Conservation (phyloP, 768 basidiomycete genomes). For the Suillus subluteus region DNA sequence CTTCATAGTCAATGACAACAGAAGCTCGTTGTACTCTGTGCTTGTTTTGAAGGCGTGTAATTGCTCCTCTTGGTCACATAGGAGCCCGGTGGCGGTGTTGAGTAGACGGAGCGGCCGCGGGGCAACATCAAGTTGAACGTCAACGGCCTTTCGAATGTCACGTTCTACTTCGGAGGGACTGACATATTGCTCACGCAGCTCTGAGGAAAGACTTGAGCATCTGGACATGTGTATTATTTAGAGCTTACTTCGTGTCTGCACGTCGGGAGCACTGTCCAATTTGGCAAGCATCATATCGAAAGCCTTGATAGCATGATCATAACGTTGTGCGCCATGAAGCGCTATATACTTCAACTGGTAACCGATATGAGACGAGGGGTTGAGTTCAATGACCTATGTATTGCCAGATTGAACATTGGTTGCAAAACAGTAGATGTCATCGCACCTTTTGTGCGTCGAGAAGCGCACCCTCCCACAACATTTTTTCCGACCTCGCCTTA, state of each 20-base stretch:
- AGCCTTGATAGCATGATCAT: background rate
- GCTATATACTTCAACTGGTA: background rate
- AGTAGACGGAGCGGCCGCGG: background rate
- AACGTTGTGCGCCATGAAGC: background rate
- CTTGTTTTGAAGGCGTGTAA: background rate
- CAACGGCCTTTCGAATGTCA: background rate
- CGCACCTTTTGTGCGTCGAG: background rate
- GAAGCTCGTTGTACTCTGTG: background rate
- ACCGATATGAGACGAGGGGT: background rate
- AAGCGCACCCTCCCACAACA: background rate
- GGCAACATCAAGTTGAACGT: background rate
- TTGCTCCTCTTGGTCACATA: background rate
- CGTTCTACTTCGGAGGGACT: background rate
- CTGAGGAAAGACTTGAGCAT: background rate
- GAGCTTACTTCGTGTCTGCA: background rate
- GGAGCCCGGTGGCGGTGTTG: background rate
- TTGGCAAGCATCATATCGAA: background rate
- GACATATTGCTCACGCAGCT: background rate
- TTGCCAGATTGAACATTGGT: background rate
- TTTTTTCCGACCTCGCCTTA: constrained; percentile 1
- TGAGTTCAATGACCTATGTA: background rate
- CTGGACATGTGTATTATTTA: too few relatives aligned
- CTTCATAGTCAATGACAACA: background rate
- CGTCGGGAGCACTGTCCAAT: background rate
- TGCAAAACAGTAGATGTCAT: background rate